Conservation (phyloP, 2,329 filamentous ascomycete species). For the Phoma herbarum region DNA sequence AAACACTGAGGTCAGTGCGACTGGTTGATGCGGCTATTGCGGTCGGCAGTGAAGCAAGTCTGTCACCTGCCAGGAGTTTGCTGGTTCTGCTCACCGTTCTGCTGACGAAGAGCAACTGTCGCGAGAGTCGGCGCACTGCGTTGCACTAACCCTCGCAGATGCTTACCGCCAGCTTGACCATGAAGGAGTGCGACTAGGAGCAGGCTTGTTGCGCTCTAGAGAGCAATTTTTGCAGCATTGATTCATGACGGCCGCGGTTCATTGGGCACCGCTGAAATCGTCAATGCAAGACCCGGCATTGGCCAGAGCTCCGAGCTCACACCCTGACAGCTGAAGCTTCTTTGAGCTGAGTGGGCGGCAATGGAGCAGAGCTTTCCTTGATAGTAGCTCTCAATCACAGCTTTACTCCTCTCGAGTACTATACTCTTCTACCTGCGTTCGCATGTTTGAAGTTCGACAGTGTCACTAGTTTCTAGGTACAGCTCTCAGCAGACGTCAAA, state of each 20-base stretch:
- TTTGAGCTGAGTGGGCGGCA: slow-evolving; percentile 21
- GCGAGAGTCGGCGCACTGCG: slow-evolving; percentile 20
- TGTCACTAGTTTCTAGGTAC: slow-evolving; percentile 23
- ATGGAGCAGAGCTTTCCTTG: slow-evolving; percentile 23
- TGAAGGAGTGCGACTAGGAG: slow-evolving; percentile 20
- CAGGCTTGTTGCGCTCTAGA: slow-evolving; percentile 22
- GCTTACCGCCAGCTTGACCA: slow-evolving; percentile 18
- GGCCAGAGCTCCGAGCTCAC: slow-evolving; percentile 19
- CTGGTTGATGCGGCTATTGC: not conserved
- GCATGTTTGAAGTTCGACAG: slow-evolving; percentile 22
- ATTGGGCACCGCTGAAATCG: slow-evolving; percentile 21
- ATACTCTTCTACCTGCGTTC: slow-evolving; percentile 18
- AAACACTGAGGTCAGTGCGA: not conserved
- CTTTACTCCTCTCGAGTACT: slow-evolving; percentile 14
- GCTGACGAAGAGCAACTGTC: slow-evolving; percentile 4
- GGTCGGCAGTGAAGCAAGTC: slow-evolving; percentile 2
- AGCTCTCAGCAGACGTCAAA: slow-evolving; percentile 24
- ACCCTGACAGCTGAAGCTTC: slow-evolving; percentile 21
- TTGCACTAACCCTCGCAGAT: slow-evolving; percentile 18
- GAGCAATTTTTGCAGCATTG: slow-evolving; percentile 24
- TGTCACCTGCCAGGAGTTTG: slow-evolving; percentile 3
- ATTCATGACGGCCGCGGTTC: slow-evolving; percentile 25
- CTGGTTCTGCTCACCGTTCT: slow-evolving; percentile 5
- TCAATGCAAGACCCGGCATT: slow-evolving; percentile 22
- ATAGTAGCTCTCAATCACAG: slow-evolving; percentile 23